Percentiles rank a stretch among this genome's conserved stretches.
Evolutionary conservation across 108 stramenopile genomes (phyloP).

Genomic region (Pseudonitzschia pungens): DNA sequence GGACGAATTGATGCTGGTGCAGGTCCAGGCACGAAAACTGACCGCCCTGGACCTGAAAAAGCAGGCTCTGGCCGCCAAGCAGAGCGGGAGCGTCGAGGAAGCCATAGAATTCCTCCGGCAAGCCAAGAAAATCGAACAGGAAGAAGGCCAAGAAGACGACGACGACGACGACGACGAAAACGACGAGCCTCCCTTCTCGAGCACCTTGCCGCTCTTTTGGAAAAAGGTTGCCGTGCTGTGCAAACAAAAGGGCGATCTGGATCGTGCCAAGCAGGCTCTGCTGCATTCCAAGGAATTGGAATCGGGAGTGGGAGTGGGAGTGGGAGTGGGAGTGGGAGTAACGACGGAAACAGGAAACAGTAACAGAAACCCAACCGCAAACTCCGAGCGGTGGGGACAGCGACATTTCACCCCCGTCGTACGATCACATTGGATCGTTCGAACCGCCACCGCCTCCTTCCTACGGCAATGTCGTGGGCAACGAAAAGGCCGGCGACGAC

Average conservation of each 20-base stretch:
- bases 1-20: not conserved
- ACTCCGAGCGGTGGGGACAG: conserved; percentile 1
- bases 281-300: conserved; percentile 34
- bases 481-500: not conserved
- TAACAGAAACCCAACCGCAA: conserved; percentile 9
- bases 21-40: not conserved
- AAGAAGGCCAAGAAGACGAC: not conserved
- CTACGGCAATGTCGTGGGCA: not conserved
- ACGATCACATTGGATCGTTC: not conserved
- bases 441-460: not conserved
- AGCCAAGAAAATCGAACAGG: conserved; percentile 13
- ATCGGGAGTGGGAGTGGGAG: no score
- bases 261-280: conserved; percentile 35
- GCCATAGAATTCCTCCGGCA: not conserved
- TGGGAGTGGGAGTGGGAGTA: no score
- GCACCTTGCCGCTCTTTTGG: conserved; percentile 13
- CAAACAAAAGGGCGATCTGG: conserved; percentile 32
- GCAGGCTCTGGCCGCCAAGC: not conserved
- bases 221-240: conserved; percentile 27
- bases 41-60: conserved; percentile 11
- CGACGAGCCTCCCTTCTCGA: not conserved
- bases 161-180: not conserved
- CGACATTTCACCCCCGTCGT: not conserved
- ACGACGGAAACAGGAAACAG: conserved; percentile 15
- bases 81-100: not conserved